Conservation (phyloP, 1,284 basidiomycete genomes). For the Wolfiporia cocos region DNA sequence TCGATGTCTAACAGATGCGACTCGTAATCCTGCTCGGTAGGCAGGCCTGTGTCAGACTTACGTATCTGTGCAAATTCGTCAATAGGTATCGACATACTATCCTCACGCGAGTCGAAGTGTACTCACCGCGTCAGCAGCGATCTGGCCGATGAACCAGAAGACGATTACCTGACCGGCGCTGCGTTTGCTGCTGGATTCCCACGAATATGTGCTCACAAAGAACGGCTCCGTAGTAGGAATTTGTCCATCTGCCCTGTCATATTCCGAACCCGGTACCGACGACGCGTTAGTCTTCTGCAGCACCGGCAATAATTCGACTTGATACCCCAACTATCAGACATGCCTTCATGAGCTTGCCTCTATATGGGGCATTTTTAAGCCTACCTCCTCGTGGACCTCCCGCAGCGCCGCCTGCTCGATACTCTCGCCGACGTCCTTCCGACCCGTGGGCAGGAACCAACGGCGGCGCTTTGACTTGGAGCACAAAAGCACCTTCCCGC, state of each 20-base stretch:
- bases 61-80: conserved; percentile 29
- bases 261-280: conserved; percentile 22
- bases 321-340: conserved; percentile 54
- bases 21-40: conserved; percentile 43
- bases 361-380: too few species aligned
- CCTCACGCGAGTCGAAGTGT: background rate
- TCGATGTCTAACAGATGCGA: conserved; percentile 24
- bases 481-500: conserved; percentile 36
- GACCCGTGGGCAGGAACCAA: conserved; percentile 56
- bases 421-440: conserved; percentile 59
- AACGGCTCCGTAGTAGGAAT: conserved; percentile 51
- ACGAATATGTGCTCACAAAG: conserved; percentile 32
- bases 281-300: conserved; percentile 35
- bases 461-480: conserved; percentile 29
- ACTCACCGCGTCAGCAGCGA: conserved; percentile 45
- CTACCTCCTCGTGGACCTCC: conserved; percentile 63
- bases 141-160: conserved; percentile 48
- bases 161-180: conserved; percentile 43
- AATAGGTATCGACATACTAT: background rate
- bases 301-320: conserved; percentile 42
- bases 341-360: too few species aligned
- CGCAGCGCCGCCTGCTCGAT: conserved; percentile 50
- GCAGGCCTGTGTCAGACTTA: conserved; percentile 46
- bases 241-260: too few species aligned
- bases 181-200: conserved; percentile 16